Evolutionary conservation across 495 filamentous ascomycete species (phyloP), one percentile per base, ranked within the genome.

Genomic region (Penicillium cataractarum): DNA sequence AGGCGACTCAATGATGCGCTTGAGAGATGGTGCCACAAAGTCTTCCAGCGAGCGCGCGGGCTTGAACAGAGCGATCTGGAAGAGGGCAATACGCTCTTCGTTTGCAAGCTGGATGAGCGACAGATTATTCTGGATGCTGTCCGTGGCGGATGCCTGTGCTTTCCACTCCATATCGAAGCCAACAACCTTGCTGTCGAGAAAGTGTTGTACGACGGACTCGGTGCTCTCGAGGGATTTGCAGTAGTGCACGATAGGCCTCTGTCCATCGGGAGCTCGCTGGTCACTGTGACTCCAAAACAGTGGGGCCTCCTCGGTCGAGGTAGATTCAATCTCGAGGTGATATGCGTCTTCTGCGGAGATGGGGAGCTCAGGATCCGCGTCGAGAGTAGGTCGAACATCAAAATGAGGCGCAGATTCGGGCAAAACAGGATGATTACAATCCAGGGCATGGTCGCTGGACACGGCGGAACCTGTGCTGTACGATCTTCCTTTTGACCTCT

Each of bases 91-190:
- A n/a, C 90, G 89, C 53, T 87, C 85, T 63, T 89, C 82, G 60
- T 87, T 91, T 8, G 92, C 92, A 21, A 97, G 60, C 73, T 97
- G 93, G 40, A 96, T 87, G 24, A 96, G 70, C 0, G 88, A 90
- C 4, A 94, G 82, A 61, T 94, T 92, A 42, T 78, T 77, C 60
- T 85, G 86, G 40, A 84, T 74, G 10, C 82, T 80, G 48, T 80
- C 69, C 56, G 61, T 65, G 52, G 65, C 71, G 15, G 62, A 74
- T 19, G 83, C 75, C n/a, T 83, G 74, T 21, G 83, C 62, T 62
- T 81, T 76, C 93, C 93, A 97, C 76, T 97, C 93, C 66, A 97
- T 81, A 69, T 97, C 93, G 63, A 97, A 92, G 8, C 92, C 91
- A 39, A 97, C 71, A 10, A 96, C 72, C 57, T 85, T 80, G 65